These are phyloP conservation scores for Amoebophrya sp. DNA, from an alignment of 169 alveolate genomes.

Conservation along the genomic window DNA sequence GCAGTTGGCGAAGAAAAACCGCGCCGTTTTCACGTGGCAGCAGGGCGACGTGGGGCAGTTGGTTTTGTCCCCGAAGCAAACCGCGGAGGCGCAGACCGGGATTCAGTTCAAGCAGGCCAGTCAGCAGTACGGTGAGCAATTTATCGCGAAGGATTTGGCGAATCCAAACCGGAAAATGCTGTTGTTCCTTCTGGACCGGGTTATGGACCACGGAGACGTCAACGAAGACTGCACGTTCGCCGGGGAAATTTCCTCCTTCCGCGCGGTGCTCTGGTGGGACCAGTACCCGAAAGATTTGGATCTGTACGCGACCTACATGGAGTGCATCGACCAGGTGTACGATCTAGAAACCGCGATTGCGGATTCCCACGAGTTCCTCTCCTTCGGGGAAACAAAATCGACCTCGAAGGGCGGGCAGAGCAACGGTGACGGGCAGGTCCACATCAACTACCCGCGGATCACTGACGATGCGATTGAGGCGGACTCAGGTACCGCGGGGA, in stretches of 20 bases:
- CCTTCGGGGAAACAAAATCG: too few relatives aligned
- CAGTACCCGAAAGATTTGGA: background rate
- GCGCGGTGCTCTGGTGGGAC: constrained; percentile 12
- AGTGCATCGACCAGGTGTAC: background rate
- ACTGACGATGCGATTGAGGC: too few relatives aligned
- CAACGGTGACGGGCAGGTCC: too few relatives aligned
- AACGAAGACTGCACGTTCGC: background rate
- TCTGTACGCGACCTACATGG: background rate
- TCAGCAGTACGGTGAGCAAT: background rate
- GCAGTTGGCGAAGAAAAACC: background rate
- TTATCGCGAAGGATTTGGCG: background rate
- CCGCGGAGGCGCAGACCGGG: background rate
- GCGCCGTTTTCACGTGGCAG: background rate
- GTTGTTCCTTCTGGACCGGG: background rate
- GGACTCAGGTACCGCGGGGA: background rate
- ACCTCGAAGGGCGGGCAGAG: too few relatives aligned
- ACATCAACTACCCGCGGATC: too few relatives aligned
- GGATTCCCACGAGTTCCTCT: too few relatives aligned
- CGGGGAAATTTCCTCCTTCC: background rate
- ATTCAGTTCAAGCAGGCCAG: background rate
- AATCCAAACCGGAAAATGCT: background rate
- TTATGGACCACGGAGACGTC: background rate
- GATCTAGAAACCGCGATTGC: background rate
- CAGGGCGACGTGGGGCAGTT: background rate
- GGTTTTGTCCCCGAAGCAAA: background rate